Evolutionary conservation across 176 grass and related monocot species (phyloP).

Genomic region (Thalia dealbata): DNA sequence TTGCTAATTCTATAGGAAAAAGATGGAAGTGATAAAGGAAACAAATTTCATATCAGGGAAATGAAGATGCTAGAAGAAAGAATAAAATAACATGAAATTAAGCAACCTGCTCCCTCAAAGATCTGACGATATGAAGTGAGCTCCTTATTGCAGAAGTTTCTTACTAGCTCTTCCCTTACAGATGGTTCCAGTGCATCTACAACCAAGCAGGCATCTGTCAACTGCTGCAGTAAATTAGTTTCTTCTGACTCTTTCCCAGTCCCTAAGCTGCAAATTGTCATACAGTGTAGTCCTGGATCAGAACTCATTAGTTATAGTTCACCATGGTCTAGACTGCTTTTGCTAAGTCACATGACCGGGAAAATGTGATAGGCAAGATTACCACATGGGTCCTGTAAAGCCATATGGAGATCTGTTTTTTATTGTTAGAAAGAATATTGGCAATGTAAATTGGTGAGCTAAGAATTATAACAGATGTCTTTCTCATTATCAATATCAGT

Average conservation of each 20-base stretch:
- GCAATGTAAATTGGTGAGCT: background rate
- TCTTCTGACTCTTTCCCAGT: conserved; percentile 99
- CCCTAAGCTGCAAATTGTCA: conserved; percentile 69
- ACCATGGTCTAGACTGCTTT: background rate
- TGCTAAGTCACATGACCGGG: background rate
- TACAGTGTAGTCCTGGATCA: background rate
- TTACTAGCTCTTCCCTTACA: conserved; percentile 96
- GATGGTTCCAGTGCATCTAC: conserved; percentile 97
- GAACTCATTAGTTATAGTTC: background rate
- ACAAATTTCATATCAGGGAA: conserved; percentile 6
- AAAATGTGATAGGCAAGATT: background rate
- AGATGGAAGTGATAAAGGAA: conserved; percentile 23
- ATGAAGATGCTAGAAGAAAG: conserved; percentile 11
- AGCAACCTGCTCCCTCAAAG: conserved; percentile 93
- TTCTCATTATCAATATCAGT: background rate
- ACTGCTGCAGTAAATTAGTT: conserved; percentile 68
- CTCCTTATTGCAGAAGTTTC: conserved; percentile 97
- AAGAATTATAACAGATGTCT: background rate
- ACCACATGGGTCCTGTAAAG: background rate
- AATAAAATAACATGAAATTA: conserved; percentile 21
- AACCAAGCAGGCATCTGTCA: conserved; percentile 94
- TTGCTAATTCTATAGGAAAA: conserved; percentile 65
- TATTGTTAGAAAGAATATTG: background rate
- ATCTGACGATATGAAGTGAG: conserved; percentile 92
- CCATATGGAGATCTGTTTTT: background rate